Evolutionary conservation across 176 grass and related monocot species (phyloP), one percentile per base, ranked within the genome.

Genomic region (Cenchrus americanus): DNA sequence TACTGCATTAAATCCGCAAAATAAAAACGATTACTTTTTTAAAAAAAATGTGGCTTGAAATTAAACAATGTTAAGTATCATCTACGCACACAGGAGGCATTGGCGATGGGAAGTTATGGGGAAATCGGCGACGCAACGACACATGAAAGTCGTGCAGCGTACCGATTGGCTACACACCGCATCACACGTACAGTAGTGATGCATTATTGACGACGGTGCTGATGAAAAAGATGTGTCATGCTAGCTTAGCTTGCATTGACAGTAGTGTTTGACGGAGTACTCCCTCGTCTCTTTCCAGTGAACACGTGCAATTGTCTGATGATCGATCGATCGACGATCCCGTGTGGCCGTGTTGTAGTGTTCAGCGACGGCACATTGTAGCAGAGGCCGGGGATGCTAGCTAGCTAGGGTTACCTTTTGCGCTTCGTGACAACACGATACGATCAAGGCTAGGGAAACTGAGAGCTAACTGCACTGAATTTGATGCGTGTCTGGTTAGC

Each of bases 381-480:
- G 34, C 4, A 37, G 2, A 19, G 73, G n/a, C 21, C 40, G 27
- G 27, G 5, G 15, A 7, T 22, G 67, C 67, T 70, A 70, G 30
- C 8, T 34, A 21, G 50, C 4, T 37, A 37, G 4, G 34, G 34
- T 3, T 37, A 37, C 34, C 0, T 37, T 37, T 37, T 37, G 34
- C 34, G 34, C 34, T 37, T 3, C 34, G 34, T 76, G 74, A 76
- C 55, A 42, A 60, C 22, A 60, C 22, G 58, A 62, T 32, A 3
- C 24, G 10, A 79, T 50, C 44, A 51, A 37, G 42, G 18, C 32
- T 1, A 43, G 14, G 43, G 6, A 42, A 68, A 68, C 37, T 41
- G 66, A 79, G 19, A 65, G 60, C 6, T 43, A 65, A 79, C 61
- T 11, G 27, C 60, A 14, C 77, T 49, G 61, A 66, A 21, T 79